Conservation (phyloP, 805 yeast species). For the Debaryomyces tyrocola region DNA sequence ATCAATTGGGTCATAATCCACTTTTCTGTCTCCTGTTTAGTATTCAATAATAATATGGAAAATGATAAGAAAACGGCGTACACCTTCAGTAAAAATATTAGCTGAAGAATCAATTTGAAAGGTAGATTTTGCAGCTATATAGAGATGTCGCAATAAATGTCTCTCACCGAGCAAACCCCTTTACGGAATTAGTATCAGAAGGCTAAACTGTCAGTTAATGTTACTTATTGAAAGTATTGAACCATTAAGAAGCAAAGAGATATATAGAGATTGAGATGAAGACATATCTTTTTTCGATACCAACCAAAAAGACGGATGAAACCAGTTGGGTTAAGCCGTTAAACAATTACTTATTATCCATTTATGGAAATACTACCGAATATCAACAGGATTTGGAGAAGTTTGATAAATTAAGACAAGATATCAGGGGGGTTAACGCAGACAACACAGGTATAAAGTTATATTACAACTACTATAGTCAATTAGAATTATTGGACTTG, state of each 20-base stretch:
- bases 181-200: background rate
- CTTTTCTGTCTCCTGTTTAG: no score
- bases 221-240: background rate
- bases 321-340: constrained; percentile 69
- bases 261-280: constrained; percentile 16
- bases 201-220: background rate
- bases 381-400: constrained; percentile 54
- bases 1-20: no score
- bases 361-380: constrained; percentile 63
- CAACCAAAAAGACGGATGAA: constrained; percentile 49
- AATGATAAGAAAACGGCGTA: no score
- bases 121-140: background rate
- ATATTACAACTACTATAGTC: constrained; percentile 73
- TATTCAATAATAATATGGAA: no score
- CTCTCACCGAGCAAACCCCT: background rate
- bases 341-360: constrained; percentile 52
- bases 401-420: constrained; percentile 61
- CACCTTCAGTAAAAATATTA: no score
- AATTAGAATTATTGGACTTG: constrained; percentile 74
- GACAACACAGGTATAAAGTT: constrained; percentile 50
- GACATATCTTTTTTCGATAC: constrained; percentile 23
- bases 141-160: background rate
- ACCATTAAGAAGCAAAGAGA: background rate
- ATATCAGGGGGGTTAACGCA: constrained; percentile 49
- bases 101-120: no score